These are phyloP conservation scores for Fusarium caatingaense DNA, from an alignment of 2,329 filamentous ascomycete species.

Conservation along the genomic window DNA sequence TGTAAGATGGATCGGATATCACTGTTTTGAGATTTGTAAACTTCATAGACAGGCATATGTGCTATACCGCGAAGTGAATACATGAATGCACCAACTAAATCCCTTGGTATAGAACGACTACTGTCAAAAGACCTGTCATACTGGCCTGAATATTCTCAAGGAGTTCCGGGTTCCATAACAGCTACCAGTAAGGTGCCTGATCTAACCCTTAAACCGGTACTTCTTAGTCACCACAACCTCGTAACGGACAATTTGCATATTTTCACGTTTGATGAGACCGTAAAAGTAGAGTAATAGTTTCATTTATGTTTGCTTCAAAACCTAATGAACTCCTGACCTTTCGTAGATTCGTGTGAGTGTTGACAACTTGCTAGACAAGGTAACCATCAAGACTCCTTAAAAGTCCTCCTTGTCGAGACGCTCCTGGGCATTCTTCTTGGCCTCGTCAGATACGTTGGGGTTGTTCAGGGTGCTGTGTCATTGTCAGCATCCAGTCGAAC, in stretches of 20 bases:
- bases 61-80: not conserved
- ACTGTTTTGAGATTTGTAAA: conserved; percentile 9
- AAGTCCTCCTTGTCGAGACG: conserved; percentile 53
- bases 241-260: not conserved
- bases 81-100: not conserved
- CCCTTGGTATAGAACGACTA: not conserved
- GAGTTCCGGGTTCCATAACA: not conserved
- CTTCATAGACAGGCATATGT: conserved; percentile 10
- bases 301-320: not conserved
- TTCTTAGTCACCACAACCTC: not conserved
- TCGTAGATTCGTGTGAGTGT: not conserved
- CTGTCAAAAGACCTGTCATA: no score
- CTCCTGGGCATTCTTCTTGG: conserved; percentile 66
- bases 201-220: not conserved
- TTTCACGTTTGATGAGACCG: not conserved
- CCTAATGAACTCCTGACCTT: not conserved
- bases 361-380: not conserved
- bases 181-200: not conserved
- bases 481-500: not conserved
- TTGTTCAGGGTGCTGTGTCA: conserved; percentile 61
- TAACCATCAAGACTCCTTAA: conserved; percentile 1
- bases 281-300: not conserved
- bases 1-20: conserved; percentile 23
- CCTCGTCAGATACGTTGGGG: conserved; percentile 66
- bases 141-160: not conserved